These are phyloP conservation scores for Rhodotorula glutinis DNA, from an alignment of 1,284 basidiomycete species.

Conservation along the genomic window DNA sequence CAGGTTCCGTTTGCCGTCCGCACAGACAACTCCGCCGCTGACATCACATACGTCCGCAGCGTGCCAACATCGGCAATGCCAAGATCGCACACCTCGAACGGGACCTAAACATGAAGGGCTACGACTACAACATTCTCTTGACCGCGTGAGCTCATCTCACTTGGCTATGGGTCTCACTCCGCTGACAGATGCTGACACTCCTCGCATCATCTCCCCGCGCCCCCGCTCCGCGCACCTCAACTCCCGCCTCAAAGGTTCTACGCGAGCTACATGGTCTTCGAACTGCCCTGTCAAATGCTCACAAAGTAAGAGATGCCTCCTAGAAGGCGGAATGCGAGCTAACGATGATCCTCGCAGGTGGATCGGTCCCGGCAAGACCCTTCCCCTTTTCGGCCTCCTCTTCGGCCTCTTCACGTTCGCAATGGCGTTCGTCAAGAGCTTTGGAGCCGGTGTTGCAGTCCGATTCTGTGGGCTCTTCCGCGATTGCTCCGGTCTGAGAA, in stretches of 20 bases:
- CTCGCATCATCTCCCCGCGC: no score
- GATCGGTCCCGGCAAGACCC: slow-evolving; percentile 51
- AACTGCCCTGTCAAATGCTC: slow-evolving; percentile 61
- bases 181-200: no score
- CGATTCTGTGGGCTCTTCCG: slow-evolving; percentile 36
- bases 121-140: slow-evolving; percentile 57
- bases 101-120: slow-evolving; percentile 42
- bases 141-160: slow-evolving; percentile 31
- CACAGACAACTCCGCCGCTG: no score
- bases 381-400: slow-evolving; percentile 43
- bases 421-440: slow-evolving; percentile 38
- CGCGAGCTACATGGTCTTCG: slow-evolving; percentile 59
- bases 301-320: neutral
- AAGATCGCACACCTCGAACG: neutral
- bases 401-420: slow-evolving; percentile 36
- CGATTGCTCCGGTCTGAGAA: neutral
- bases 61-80: slow-evolving; percentile 6
- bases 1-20: no score
- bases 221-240: no score
- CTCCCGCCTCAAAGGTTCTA: slow-evolving; percentile 6
- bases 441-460: slow-evolving; percentile 41
- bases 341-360: slow-evolving; percentile 5
- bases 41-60: no score
- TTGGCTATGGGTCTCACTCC: no score
- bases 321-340: neutral